These are phyloP conservation scores for Boechera retrofracta DNA, from an alignment of 345 rosid genomes.

Conservation along the genomic window DNA sequence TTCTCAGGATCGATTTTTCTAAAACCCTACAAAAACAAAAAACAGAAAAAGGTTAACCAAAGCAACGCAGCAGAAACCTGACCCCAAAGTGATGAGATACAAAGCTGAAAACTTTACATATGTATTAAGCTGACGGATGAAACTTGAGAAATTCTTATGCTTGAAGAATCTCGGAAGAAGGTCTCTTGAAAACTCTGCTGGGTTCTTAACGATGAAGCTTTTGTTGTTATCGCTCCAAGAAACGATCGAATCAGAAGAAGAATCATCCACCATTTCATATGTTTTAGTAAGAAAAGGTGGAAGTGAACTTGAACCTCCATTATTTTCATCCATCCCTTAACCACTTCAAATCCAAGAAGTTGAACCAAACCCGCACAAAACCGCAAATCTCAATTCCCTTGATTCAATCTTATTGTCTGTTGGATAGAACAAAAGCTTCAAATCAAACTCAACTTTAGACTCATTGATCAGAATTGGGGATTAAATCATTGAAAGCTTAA, in stretches of 20 bases:
- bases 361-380: conserved; percentile 1
- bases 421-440: background rate
- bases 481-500: background rate
- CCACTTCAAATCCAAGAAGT: background rate
- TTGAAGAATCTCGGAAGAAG: conserved; percentile 90
- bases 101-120: conserved; percentile 56
- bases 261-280: conserved; percentile 92
- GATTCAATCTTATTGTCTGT: background rate
- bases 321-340: conserved; percentile 75
- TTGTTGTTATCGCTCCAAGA: conserved; percentile 74
- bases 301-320: conserved; percentile 66
- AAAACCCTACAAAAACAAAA: conserved; percentile 64
- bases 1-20: conserved; percentile 80
- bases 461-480: background rate
- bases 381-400: conserved; percentile 13
- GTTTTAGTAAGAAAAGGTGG: conserved; percentile 91
- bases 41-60: background rate
- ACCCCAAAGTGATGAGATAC: background rate
- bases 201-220: conserved; percentile 86
- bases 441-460: conserved; percentile 13
- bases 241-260: conserved; percentile 68
- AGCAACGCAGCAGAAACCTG: background rate
- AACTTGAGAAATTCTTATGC: conserved; percentile 93
- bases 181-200: conserved; percentile 68
- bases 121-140: conserved; percentile 96